Conservation (phyloP, 2,329 filamentous ascomycete species). For the Didymella sp. region DNA sequence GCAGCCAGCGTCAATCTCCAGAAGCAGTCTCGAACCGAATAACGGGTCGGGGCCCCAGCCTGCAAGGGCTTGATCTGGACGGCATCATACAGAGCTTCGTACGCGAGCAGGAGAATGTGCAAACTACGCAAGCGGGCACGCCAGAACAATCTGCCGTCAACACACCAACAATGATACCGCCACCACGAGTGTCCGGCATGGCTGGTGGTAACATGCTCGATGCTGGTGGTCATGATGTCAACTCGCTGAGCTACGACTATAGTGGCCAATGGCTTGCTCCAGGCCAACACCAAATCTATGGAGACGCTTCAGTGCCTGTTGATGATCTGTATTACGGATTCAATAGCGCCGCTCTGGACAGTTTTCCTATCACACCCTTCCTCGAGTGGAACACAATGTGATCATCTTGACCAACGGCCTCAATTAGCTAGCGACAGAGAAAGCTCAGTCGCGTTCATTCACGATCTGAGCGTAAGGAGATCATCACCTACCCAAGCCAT, state of each 20-base stretch:
- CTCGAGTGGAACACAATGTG: constrained; percentile 26
- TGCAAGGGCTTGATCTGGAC: constrained; percentile 51
- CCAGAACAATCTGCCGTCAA: constrained; percentile 10
- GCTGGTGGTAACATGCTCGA: constrained; percentile 1
- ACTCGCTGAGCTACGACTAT: constrained; percentile 17
- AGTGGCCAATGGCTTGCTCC: constrained; percentile 21
- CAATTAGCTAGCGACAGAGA: no score
- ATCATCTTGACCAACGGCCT: not conserved
- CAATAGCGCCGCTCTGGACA: constrained; percentile 37
- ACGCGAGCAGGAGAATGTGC: constrained; percentile 38
- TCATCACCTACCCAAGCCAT: no score
- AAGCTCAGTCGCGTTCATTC: no score
- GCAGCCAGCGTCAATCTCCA: constrained; percentile 15
- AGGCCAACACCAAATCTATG: constrained; percentile 21
- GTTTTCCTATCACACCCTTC: constrained; percentile 26
- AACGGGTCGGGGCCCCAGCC: constrained; percentile 22
- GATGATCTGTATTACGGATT: constrained; percentile 39
- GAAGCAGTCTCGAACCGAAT: constrained; percentile 16
- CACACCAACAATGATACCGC: constrained; percentile 14
- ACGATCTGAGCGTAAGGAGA: no score
- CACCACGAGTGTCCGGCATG: not conserved
- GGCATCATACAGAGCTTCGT: constrained; percentile 55
- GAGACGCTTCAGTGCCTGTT: constrained; percentile 26
- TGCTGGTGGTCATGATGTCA: not conserved
- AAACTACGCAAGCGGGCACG: constrained; percentile 16